These are phyloP conservation scores for Clausena lansium DNA, from an alignment of 345 rosid genomes.

Conservation along the genomic window DNA sequence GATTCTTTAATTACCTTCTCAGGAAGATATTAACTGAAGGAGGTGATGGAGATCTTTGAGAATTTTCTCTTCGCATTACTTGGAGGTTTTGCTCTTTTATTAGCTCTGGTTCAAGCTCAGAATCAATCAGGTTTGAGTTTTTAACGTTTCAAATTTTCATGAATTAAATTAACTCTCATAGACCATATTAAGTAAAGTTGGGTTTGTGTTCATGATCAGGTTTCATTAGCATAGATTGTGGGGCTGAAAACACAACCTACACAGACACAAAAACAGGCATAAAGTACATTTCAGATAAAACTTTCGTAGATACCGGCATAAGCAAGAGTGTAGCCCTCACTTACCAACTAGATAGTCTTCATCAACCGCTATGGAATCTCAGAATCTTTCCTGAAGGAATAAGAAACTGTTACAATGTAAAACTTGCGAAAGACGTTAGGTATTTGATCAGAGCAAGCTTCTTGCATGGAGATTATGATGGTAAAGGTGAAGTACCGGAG, in stretches of 20 bases:
- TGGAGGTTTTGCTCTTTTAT: background rate
- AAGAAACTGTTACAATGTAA: conserved; percentile 35
- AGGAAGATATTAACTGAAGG: background rate
- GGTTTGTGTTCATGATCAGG: conserved; percentile 6
- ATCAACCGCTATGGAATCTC: conserved; percentile 8
- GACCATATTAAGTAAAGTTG: background rate
- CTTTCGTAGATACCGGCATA: background rate
- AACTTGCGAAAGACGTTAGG: conserved; percentile 24
- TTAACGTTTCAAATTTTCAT: background rate
- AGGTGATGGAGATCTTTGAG: conserved; percentile 4
- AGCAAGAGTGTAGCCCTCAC: background rate
- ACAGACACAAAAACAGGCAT: background rate
- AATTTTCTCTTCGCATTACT: background rate
- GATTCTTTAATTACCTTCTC: background rate
- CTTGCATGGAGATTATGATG: conserved; percentile 38
- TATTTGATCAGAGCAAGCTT: conserved; percentile 42
- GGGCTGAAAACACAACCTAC: conserved; percentile 9
- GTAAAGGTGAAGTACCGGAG: conserved; percentile 6
- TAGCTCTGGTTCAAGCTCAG: conserved; percentile 5
- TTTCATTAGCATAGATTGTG: conserved; percentile 23
- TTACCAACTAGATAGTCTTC: background rate
- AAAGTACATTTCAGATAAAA: background rate
- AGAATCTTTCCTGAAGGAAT: conserved; percentile 41
- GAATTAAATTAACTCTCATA: too few relatives aligned
- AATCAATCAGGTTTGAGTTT: conserved; percentile 17